A percentile compares a stretch with the other conserved stretches of the same genome.
Conservation (phyloP, 805 yeast species). For the Schizosaccharomyces lindneri region DNA sequence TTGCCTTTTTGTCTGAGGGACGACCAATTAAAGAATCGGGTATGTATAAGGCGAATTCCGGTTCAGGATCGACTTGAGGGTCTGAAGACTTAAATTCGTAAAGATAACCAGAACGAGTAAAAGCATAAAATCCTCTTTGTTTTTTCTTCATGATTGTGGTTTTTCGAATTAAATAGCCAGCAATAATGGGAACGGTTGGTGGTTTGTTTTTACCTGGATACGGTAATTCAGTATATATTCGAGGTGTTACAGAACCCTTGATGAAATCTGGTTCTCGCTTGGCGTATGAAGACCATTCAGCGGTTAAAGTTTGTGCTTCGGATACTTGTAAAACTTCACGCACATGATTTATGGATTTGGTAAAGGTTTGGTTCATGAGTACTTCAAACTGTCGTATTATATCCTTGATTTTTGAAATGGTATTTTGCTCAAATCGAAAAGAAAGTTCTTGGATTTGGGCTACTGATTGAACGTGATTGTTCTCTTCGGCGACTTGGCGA, state of each 20-base stretch:
- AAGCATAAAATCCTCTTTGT: slow-evolving; percentile 21
- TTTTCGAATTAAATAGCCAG: slow-evolving; percentile 23
- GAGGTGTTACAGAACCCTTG: slow-evolving; percentile 15
- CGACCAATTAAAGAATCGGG: slow-evolving; percentile 23
- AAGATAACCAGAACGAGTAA: slow-evolving; percentile 22
- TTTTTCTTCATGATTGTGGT: slow-evolving; percentile 20
- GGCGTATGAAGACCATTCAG: slow-evolving; percentile 23
- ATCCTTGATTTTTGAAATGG: slow-evolving; percentile 20
- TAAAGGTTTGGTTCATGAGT: slow-evolving; percentile 11
- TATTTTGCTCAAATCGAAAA: slow-evolving; percentile 20
- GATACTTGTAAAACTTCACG: slow-evolving; percentile 13
- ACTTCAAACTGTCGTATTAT: slow-evolving; percentile 11
- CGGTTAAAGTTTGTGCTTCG: slow-evolving; percentile 15
- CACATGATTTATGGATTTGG: slow-evolving; percentile 14
- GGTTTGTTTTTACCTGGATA: slow-evolving; percentile 20
- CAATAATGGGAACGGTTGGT: slow-evolving; percentile 21
- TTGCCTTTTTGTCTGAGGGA: slow-evolving; percentile 17
- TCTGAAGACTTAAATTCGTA: slow-evolving; percentile 25
- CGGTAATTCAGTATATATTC: slow-evolving; percentile 16
- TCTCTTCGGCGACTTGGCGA: slow-evolving; percentile 23
- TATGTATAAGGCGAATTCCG: slow-evolving; percentile 21
- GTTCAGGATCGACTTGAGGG: slow-evolving; percentile 19
- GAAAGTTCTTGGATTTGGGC: slow-evolving; percentile 19
- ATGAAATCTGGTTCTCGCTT: slow-evolving; percentile 16
- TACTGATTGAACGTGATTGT: slow-evolving; percentile 22